Conservation (phyloP, 140 eudicot genomes). For the Senecio squalidus region DNA sequence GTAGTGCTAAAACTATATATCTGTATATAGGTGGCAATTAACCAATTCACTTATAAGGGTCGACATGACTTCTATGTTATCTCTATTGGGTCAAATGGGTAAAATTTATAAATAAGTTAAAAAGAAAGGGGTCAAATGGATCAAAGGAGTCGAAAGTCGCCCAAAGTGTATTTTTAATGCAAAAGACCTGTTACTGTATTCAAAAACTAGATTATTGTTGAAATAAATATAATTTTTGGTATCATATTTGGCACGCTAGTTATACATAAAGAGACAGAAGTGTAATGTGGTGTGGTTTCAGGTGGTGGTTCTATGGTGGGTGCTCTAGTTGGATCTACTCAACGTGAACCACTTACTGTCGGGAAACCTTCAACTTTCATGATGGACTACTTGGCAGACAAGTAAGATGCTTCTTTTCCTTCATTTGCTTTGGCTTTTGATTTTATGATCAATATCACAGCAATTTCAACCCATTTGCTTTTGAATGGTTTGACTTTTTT, state of each 20-base stretch:
- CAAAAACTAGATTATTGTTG: background rate
- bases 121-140: no score
- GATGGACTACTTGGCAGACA: slow-evolving; percentile 92
- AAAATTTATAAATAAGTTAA: background rate
- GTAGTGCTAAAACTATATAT: background rate
- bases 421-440: slow-evolving; percentile 8
- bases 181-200: background rate
- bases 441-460: background rate
- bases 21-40: background rate
- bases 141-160: no score
- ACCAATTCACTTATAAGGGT: background rate
- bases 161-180: background rate
- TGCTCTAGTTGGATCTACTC: slow-evolving; percentile 84
- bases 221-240: background rate
- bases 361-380: slow-evolving; percentile 99
- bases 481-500: no score
- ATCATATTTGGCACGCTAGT: background rate
- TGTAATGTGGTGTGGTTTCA: slow-evolving; percentile 21
- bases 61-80: background rate
- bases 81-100: background rate
- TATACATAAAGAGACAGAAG: background rate
- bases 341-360: slow-evolving; percentile 81
- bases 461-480: background rate
- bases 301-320: slow-evolving; percentile 99
- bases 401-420: slow-evolving; percentile 37